phyloP scores from a whole-genome alignment of 768 basidiomycete species.

The Fomitopsis serialis region DNA sequence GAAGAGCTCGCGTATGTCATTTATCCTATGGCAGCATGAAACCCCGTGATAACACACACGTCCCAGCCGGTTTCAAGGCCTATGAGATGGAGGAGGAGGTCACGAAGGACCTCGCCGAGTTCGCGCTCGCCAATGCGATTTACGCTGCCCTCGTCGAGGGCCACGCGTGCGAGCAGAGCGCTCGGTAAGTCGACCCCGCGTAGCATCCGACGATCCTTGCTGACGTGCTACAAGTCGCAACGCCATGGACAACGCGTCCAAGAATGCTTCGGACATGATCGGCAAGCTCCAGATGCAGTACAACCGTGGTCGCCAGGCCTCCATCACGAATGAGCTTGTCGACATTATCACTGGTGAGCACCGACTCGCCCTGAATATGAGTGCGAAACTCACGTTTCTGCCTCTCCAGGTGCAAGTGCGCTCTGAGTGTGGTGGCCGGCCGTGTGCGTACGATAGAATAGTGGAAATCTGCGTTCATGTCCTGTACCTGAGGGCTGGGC shows the following conservation, averaged over 20 bases:
- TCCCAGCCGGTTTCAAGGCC: slow-evolving; percentile 77
- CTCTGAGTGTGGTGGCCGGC: slow-evolving; percentile 20
- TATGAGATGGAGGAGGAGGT: slow-evolving; percentile 99
- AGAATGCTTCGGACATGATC: slow-evolving; percentile 98
- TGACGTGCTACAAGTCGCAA: slow-evolving; percentile 63
- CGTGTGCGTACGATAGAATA: not conserved
- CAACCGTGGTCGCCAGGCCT: slow-evolving; percentile 97
- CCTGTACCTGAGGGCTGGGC: not conserved
- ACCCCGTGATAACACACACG: not conserved
- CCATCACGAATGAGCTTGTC: slow-evolving; percentile 93
- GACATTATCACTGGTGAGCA: slow-evolving; percentile 86
- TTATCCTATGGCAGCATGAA: not conserved
- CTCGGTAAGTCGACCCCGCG: slow-evolving; percentile 70
- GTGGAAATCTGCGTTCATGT: not conserved
- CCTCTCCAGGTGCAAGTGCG: slow-evolving; percentile 42
- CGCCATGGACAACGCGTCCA: slow-evolving; percentile 99
- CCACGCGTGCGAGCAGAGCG: slow-evolving; percentile 92
- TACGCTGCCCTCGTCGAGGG: slow-evolving; percentile 91
- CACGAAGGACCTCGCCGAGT: slow-evolving; percentile 90
- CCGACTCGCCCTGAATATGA: not conserved
- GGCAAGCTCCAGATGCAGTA: slow-evolving; percentile 83
- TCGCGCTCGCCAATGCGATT: slow-evolving; percentile 94
- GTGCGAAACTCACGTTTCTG: not conserved
- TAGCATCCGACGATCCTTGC: too few relatives aligned
- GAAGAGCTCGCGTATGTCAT: slow-evolving; percentile 67